Base-by-base conservation (phyloP, 2,329 filamentous ascomycete genomes). In the Orbilia blumenaviensis region DNA sequence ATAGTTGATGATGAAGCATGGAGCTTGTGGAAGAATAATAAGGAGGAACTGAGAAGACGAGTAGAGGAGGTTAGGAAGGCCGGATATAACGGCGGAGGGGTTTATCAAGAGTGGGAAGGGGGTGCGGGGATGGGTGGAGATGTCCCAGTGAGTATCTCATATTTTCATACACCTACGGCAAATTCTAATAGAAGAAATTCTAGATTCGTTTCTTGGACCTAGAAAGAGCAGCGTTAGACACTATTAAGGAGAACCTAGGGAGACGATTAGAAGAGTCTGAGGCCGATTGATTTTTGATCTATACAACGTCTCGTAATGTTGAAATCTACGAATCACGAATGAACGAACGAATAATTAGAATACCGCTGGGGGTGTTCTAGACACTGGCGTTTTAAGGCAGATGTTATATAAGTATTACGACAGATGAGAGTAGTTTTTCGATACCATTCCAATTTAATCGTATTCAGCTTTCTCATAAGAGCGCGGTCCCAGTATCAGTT, bases 191-290 rank as follows among this genome's bases (percentile, higher is more conserved):
- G n/a, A n/a, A n/a, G n/a, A n/a, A n/a, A n/a, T n/a, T n/a, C 3
- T 66, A 75, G 71, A 75, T 75, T 41, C 56, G 71, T 14, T 75
- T 75, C 64, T 29, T 75, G 56, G 71, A 75, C 21, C 38, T 75
- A 21, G 54, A 63, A 10, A 61, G 71, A 46, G 71, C 66, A 29
- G 71, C 71, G 18, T 38, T 75, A 38, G 71, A 75, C 56, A 75
- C 71, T 27, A 75, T 75, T 27, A 75, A 67, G 56, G 71, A 75
- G 29, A 75, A 75, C 18, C 10, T 75, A 14, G 63, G 56, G 32
- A 66, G 69, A 16, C 18, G 69, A 44, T 56, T 56, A 7, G 52
- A 56, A 23, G 50, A 16, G 44, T 14, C 41, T 1, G 41, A 50
- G 16, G 29, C 27, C 23, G 44, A 48, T 2, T 48, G 44, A 48